phyloP scores from a whole-genome alignment of 257 asterid genomes.

The Coffea eugenioides region DNA sequence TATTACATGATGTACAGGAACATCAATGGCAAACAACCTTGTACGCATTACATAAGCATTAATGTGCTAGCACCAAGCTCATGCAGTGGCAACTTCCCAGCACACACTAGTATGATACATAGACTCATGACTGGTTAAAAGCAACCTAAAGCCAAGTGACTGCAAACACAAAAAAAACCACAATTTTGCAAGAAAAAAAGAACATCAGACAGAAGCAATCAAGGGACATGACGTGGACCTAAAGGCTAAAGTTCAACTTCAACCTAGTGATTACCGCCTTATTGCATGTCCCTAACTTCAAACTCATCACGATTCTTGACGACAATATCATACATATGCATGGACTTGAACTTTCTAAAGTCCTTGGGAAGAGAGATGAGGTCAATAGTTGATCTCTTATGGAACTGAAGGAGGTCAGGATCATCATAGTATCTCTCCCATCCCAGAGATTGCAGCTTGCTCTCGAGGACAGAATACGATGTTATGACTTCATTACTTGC shows the following conservation, averaged over 20 bases:
- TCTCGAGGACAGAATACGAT: conserved; percentile 38
- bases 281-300: conserved; percentile 37
- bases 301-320: conserved; percentile 40
- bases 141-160: background rate
- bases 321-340: conserved; percentile 43
- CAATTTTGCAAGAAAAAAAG: background rate
- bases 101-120: background rate
- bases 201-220: background rate
- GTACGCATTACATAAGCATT: background rate
- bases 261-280: background rate
- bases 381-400: conserved; percentile 45
- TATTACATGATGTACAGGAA: background rate
- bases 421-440: conserved; percentile 56
- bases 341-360: conserved; percentile 45
- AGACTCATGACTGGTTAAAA: background rate
- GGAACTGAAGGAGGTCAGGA: conserved; percentile 47
- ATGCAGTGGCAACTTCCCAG: background rate
- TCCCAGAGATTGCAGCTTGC: conserved; percentile 32
- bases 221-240: background rate
- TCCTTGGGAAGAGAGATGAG: conserved; percentile 52
- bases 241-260: background rate
- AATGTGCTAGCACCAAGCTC: background rate
- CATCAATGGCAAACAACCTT: background rate
- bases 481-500: conserved; percentile 33
- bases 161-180: background rate